phyloP scores from a whole-genome alignment of 2,329 filamentous ascomycete genomes.

The Penicillium sclerotiorum region DNA sequence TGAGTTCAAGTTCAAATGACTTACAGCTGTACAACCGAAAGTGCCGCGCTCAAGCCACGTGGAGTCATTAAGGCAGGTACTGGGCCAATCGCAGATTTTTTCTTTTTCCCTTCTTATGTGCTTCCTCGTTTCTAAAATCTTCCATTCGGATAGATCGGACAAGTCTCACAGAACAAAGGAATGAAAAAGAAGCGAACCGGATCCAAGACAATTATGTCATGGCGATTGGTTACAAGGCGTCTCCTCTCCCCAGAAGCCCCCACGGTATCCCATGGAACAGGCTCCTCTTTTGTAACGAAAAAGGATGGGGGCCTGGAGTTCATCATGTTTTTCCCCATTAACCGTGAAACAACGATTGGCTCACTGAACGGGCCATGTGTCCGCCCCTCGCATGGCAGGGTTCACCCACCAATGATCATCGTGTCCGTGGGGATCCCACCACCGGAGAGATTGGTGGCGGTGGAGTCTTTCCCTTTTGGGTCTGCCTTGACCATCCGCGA shows the following conservation, averaged over 20 bases:
- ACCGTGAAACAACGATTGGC: slow-evolving; percentile 17
- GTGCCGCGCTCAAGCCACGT: slow-evolving; percentile 21
- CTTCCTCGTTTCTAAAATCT: background rate
- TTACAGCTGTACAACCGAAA: background rate
- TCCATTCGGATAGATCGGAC: slow-evolving; percentile 8
- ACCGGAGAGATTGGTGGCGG: slow-evolving; percentile 18
- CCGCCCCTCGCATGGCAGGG: slow-evolving; percentile 30
- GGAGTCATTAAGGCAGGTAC: slow-evolving; percentile 27
- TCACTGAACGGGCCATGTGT: slow-evolving; percentile 28
- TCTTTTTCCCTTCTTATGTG: background rate
- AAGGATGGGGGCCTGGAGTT: slow-evolving; percentile 6
- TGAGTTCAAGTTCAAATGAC: background rate
- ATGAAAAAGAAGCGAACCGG: background rate
- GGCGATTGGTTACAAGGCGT: slow-evolving; percentile 8
- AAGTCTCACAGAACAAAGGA: background rate
- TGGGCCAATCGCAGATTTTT: slow-evolving; percentile 24
- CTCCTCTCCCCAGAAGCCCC: slow-evolving; percentile 11
- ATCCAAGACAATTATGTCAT: background rate
- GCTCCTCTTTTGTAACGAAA: slow-evolving; percentile 5
- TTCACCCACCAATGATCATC: slow-evolving; percentile 20
- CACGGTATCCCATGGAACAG: slow-evolving; percentile 14
- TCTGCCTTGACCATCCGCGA: slow-evolving; percentile 6
- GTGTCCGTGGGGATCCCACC: slow-evolving; percentile 9
- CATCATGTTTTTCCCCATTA: slow-evolving; percentile 2
- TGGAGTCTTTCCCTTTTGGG: slow-evolving; percentile 15